phyloP scores from a whole-genome alignment of 257 asterid species.

The Mitragyna speciosa region DNA sequence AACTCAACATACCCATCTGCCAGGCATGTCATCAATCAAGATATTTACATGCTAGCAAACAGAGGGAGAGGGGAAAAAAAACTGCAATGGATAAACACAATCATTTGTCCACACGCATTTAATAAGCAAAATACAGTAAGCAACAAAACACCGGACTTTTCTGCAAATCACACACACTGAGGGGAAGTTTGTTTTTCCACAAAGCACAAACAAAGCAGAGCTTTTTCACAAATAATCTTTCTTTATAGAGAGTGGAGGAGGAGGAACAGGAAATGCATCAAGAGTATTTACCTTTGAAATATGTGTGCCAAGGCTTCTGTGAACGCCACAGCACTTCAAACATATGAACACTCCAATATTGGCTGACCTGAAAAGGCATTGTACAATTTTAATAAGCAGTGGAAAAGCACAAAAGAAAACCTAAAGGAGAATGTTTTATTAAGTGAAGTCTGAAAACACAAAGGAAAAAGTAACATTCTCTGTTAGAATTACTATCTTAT shows the following conservation, averaged over 20 bases:
- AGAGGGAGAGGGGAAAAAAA: too few species aligned
- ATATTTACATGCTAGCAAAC: neutral
- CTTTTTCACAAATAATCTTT: neutral
- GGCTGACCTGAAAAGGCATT: conserved; percentile 60
- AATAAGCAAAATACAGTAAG: neutral
- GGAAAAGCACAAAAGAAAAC: conserved; percentile 3
- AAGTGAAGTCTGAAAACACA: neutral
- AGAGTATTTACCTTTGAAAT: conserved; percentile 69
- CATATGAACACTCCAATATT: conserved; percentile 96
- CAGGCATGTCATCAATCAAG: neutral
- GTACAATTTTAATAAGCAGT: neutral
- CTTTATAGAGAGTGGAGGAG: neutral
- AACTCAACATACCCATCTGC: neutral
- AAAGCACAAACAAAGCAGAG: neutral
- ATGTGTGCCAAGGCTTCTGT: conserved; percentile 94
- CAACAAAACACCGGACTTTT: neutral
- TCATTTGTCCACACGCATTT: neutral
- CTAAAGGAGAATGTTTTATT: neutral
- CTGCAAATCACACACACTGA: too few species aligned
- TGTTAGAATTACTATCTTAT: too few species aligned
- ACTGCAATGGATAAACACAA: neutral
- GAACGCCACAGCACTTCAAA: conserved; percentile 95
- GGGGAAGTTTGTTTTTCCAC: too few species aligned
- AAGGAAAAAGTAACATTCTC: too few species aligned
- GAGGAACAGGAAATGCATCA: neutral